Evolutionary conservation across 2,329 filamentous ascomycete species (phyloP), one percentile per base, ranked within the genome.

Genomic region (Ilyonectria robusta): DNA sequence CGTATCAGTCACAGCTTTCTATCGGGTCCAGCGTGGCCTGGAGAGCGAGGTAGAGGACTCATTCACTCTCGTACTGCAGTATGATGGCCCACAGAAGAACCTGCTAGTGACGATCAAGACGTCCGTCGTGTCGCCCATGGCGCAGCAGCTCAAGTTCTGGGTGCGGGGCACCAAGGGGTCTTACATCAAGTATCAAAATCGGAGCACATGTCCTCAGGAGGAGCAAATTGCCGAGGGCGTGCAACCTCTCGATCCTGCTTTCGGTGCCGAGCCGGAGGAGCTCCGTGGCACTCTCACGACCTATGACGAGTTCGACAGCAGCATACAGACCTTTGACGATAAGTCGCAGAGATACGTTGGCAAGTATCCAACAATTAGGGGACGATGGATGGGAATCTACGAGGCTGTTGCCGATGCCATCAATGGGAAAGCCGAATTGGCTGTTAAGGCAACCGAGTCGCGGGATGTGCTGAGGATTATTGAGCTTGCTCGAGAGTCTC

Each of bases 61-160:
- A 2, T 80, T 85, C 66, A 92, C 89, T 0, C 85, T 91, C 3
- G 73, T 92, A 42, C 76, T 92, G 46, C 87, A 89, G 68, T 92
- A 92, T 53, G 70, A 73, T 4, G 79, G 77, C 0, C 69, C 77
- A 3, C 77, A 79, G 69, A 83, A 82, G 8, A 67, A 75, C 23
- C 56, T 75, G 0, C 65, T 75, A 1, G 72, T 75, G 0, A 75
- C 72, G 0, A 66, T 75, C 1, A 75, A 75, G 29, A 75, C 72
- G 0, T 54, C 59, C 1, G 65, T 75, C 4, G 42, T 33, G 1
- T 71, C 72, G 0, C 71, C 71, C 1, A 51, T 75, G 59, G 44
- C 65, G 2, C 61, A 71, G 17, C 72, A 73, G 35, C 50, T 73
- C 0, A 75, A 75, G 15, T 50, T 63, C 2, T 47, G 75, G 0